phyloP scores from a whole-genome alignment of 768 basidiomycete genomes.

The Phanerochaete carnosa region DNA sequence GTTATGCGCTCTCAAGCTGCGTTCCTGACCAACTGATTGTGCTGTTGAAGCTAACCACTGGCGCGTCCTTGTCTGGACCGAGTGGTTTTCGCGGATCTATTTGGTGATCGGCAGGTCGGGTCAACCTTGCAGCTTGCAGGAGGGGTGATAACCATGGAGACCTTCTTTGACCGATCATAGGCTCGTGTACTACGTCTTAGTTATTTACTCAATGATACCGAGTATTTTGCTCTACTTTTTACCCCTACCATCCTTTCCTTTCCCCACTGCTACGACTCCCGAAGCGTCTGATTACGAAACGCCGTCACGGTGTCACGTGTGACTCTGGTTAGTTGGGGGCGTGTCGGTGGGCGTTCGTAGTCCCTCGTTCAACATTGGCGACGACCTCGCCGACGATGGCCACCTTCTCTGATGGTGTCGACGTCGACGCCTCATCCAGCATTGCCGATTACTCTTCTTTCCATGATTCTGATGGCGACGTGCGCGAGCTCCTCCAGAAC shows the following conservation, averaged over 20 bases:
- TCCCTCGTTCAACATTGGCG: slow-evolving; percentile 14
- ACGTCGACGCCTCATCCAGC: slow-evolving; percentile 15
- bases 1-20: slow-evolving; percentile 1
- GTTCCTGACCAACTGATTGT: not conserved
- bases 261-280: not conserved
- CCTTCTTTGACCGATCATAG: not conserved
- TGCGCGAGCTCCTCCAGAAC: slow-evolving; percentile 39
- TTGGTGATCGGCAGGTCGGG: slow-evolving; percentile 10
- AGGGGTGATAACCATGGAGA: not conserved
- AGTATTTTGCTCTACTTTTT: not conserved
- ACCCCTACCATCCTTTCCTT: not conserved
- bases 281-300: not conserved
- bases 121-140: not conserved
- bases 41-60: slow-evolving; percentile 11
- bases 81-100: slow-evolving; percentile 14
- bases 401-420: slow-evolving; percentile 31
- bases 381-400: slow-evolving; percentile 24
- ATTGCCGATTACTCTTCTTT: slow-evolving; percentile 12
- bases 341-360: slow-evolving; percentile 6
- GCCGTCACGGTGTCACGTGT: slow-evolving; percentile 8
- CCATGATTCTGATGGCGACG: slow-evolving; percentile 21
- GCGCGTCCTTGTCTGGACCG: slow-evolving; percentile 11
- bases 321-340: slow-evolving; percentile 3
- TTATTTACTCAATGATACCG: not conserved
- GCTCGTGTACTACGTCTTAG: not conserved